Percentiles rank a stretch among this genome's conserved stretches.
phyloP scores from a whole-genome alignment of 495 filamentous ascomycete genomes.

The Penicillium roqueforti region DNA sequence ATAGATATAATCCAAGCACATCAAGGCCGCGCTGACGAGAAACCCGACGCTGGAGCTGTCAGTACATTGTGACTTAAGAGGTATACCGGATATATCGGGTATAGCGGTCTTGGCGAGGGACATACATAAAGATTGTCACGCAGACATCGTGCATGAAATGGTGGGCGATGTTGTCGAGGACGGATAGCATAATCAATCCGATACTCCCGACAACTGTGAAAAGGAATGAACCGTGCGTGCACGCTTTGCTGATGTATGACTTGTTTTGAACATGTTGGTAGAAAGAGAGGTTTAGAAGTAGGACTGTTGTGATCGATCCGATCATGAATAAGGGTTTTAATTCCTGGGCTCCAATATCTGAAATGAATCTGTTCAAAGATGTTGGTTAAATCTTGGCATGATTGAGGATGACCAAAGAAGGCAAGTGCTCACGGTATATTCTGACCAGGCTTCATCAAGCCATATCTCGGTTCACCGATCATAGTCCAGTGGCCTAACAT shows the following conservation, averaged over 20 bases:
- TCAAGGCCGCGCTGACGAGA: slow-evolving; percentile 16
- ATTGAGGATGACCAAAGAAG: background rate
- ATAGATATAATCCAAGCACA: slow-evolving; percentile 21
- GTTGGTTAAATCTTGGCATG: slow-evolving; percentile 1
- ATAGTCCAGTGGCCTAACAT: slow-evolving; percentile 20
- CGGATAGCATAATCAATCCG: slow-evolving; percentile 16
- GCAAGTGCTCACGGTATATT: slow-evolving; percentile 17
- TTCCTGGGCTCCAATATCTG: slow-evolving; percentile 19
- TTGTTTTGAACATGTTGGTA: slow-evolving; percentile 19
- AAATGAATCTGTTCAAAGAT: slow-evolving; percentile 16
- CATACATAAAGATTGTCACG: slow-evolving; percentile 21
- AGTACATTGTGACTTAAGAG: slow-evolving; percentile 1
- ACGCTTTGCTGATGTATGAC: slow-evolving; percentile 14
- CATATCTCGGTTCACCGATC: slow-evolving; percentile 18
- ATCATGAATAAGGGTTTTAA: slow-evolving; percentile 19
- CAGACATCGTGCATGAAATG: slow-evolving; percentile 15
- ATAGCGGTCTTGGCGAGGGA: background rate
- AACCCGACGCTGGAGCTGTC: slow-evolving; percentile 14
- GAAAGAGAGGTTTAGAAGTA: slow-evolving; percentile 19
- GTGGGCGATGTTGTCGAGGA: slow-evolving; percentile 20
- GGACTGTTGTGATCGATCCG: slow-evolving; percentile 16
- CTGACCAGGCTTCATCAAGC: slow-evolving; percentile 20
- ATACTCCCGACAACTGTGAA: slow-evolving; percentile 18
- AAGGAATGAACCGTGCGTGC: slow-evolving; percentile 15
- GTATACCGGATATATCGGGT: too few relatives aligned